phyloP scores from a whole-genome alignment of 169 alveolate genomes.

The Plasmodium vinckei region DNA sequence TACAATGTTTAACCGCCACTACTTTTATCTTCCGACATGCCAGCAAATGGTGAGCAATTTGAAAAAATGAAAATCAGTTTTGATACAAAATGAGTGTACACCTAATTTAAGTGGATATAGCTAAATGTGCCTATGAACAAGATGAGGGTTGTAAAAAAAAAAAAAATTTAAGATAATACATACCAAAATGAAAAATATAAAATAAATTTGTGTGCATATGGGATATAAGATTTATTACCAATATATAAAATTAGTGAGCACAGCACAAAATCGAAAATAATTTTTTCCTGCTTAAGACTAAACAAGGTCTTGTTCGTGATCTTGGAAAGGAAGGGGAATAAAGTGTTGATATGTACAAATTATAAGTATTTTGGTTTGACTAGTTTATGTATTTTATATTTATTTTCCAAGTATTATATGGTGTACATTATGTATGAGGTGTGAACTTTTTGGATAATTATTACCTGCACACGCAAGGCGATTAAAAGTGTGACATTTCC shows the following conservation, averaged over 20 bases:
- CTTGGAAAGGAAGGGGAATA: conserved; percentile 15
- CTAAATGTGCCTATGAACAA: conserved; percentile 46
- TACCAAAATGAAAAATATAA: background rate
- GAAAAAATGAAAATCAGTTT: background rate
- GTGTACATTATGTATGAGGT: background rate
- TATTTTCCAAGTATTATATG: background rate
- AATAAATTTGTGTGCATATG: background rate
- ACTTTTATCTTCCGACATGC: no score
- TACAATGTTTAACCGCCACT: background rate
- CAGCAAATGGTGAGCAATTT: background rate
- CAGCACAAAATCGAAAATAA: conserved; percentile 67
- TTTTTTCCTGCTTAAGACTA: conserved; percentile 61
- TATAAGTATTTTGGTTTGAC: background rate
- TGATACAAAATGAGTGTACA: background rate
- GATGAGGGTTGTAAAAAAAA: background rate
- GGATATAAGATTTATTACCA: conserved; percentile 26
- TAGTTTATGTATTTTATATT: background rate
- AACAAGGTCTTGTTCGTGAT: conserved; percentile 31
- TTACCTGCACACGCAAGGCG: conserved; percentile 73
- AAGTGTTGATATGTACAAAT: background rate
- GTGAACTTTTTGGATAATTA: background rate
- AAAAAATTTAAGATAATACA: background rate
- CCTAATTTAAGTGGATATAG: conserved; percentile 64
- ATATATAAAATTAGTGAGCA: conserved; percentile 53
- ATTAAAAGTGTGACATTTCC: conserved; percentile 62